phyloP scores from a whole-genome alignment of 2,329 filamentous ascomycete genomes.

The Ascochyta pisi region DNA sequence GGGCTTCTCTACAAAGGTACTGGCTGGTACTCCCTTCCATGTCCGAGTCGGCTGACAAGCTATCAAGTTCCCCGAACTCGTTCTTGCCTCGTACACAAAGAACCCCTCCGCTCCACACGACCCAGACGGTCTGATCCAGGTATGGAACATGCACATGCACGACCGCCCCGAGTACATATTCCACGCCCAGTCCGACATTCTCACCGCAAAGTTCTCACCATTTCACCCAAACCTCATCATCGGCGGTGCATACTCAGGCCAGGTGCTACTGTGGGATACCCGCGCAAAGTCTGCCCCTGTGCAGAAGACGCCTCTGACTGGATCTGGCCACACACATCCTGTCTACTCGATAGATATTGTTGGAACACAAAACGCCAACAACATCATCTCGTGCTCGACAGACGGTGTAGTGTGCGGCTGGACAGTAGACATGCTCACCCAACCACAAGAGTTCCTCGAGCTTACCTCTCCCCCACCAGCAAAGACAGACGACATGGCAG shows the following conservation, averaged over 20 bases:
- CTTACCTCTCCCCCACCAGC: slow-evolving; percentile 80
- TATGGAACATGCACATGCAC: slow-evolving; percentile 97
- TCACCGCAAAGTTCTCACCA: slow-evolving; percentile 96
- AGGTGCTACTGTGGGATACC: slow-evolving; percentile 97
- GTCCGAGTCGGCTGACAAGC: slow-evolving; percentile 24
- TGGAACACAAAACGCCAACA: slow-evolving; percentile 97
- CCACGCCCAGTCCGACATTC: slow-evolving; percentile 92
- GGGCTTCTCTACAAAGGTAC: slow-evolving; percentile 88
- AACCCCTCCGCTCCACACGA: slow-evolving; percentile 94
- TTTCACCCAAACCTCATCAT: slow-evolving; percentile 97
- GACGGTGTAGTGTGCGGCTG: slow-evolving; percentile 97
- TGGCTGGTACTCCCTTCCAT: background rate
- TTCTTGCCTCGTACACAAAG: slow-evolving; percentile 96
- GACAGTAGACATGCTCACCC: slow-evolving; percentile 97
- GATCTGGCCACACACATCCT: slow-evolving; percentile 93
- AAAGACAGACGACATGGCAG: slow-evolving; percentile 90
- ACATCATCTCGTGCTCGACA: slow-evolving; percentile 95
- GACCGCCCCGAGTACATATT: slow-evolving; percentile 96
- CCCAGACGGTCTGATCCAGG: slow-evolving; percentile 89
- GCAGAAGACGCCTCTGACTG: slow-evolving; percentile 94
- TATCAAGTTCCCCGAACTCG: slow-evolving; percentile 78
- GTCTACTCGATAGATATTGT: slow-evolving; percentile 96
- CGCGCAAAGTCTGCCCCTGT: slow-evolving; percentile 82
- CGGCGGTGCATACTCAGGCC: slow-evolving; percentile 94
- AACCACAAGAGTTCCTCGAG: slow-evolving; percentile 93